Base-by-base conservation (phyloP, 2,329 filamentous ascomycete genomes). In the Arthroderma sp. region DNA sequence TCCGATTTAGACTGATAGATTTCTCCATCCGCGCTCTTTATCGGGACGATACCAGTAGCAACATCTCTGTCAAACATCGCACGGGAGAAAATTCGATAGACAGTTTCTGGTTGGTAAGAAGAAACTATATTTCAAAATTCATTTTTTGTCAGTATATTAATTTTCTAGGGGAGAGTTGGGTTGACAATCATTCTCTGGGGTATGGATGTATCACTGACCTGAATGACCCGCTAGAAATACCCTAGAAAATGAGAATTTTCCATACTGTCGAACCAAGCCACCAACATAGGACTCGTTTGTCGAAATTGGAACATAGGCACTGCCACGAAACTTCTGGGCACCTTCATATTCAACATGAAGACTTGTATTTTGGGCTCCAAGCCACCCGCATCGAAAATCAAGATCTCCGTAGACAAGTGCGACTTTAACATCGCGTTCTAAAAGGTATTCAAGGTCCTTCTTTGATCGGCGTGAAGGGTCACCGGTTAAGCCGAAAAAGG, bases 381-480 rank as follows among this genome's bases (percentile, higher is more conserved):
- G 61, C 75, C 74, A 78, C 50, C 74, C 73, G 53, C 71, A 73
- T 2, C 68, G 65, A 50, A 63, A 74, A 54, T 75, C 72, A 1
- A 69, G 65, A 49, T 75, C 73, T 1, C 73, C 72, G 52, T 73
- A 74, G 42, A 73, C 57, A 40, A 74, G 52, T 31, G 68, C 62
- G 1, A 75, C 68, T 44, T 71, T 69, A 32, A 75, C 63, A 8
- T 68, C 70, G 40, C 61, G 59, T 36, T 73, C 69, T 5, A 77
- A 64, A 0, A 76, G 59, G 47, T 67, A 70, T 0, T 52, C 57
- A 3, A 65, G 44, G 32, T 65, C 57, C 8, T 58, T 51, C 15
- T 29, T 9, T 65, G 36, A 40, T 29, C 29, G 15, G 4, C 39
- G 28, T 29, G 31, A 33, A 29, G 34, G 28, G 33, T 28, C 34